Conservation (phyloP, 345 rosid species). For the Dovyalis caffra region DNA sequence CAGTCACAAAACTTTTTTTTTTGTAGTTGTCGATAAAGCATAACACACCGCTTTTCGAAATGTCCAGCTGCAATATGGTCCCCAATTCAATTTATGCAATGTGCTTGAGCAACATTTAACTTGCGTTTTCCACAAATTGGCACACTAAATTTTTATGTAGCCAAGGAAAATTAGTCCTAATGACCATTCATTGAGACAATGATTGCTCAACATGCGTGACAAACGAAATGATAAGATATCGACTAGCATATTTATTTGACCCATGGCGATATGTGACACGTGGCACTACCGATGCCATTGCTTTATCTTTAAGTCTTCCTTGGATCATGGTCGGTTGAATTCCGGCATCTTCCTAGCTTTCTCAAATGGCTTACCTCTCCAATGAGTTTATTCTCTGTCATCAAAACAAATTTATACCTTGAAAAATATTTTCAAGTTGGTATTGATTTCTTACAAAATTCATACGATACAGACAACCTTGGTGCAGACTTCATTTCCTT, state of each 20-base stretch:
- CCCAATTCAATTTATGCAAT: constrained; percentile 13
- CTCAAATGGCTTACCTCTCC: constrained; percentile 27
- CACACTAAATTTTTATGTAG: not conserved
- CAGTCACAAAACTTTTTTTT: constrained; percentile 31
- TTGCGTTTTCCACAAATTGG: not conserved
- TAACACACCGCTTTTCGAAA: constrained; percentile 31
- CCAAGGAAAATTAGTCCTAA: constrained; percentile 14
- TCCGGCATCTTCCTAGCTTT: constrained; percentile 42
- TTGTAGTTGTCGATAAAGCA: constrained; percentile 59
- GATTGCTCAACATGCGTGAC: constrained; percentile 34
- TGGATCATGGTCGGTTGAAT: constrained; percentile 52
- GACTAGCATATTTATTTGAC: constrained; percentile 31
- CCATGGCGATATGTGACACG: constrained; percentile 30
- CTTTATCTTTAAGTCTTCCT: constrained; percentile 41
- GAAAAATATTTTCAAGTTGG: not conserved
- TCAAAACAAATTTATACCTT: not conserved
- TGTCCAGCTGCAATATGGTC: constrained; percentile 25
- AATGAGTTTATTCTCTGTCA: constrained; percentile 17
- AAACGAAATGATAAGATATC: constrained; percentile 33
- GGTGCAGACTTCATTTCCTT: not conserved
- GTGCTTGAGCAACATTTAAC: not conserved
- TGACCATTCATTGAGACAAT: constrained; percentile 17
- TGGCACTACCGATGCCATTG: constrained; percentile 43
- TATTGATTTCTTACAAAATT: not conserved
- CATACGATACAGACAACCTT: not conserved